These are phyloP conservation scores for Xylaria sp. DNA, from an alignment of 2,329 filamentous ascomycete species.

Conservation along the genomic window DNA sequence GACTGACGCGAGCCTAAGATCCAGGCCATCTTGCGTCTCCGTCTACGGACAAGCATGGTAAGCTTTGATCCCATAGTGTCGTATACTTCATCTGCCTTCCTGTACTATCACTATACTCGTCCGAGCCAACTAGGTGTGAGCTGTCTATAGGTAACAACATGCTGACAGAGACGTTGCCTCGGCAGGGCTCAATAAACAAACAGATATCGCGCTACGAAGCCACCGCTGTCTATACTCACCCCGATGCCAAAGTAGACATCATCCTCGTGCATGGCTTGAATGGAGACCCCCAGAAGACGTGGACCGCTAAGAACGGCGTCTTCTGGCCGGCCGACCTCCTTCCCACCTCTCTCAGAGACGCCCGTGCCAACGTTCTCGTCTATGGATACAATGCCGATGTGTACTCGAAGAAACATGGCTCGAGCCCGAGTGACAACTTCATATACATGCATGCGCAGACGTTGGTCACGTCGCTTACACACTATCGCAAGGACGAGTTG, in stretches of 20 bases:
- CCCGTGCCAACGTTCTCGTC: constrained; percentile 72
- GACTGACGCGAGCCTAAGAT: constrained; percentile 29
- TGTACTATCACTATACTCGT: constrained; percentile 7
- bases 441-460: constrained; percentile 79
- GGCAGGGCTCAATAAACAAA: constrained; percentile 61
- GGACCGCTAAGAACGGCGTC: constrained; percentile 65
- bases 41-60: constrained; percentile 41
- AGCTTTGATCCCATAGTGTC: constrained; percentile 24
- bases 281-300: constrained; percentile 72
- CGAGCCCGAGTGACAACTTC: constrained; percentile 71
- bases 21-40: constrained; percentile 37
- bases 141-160: constrained; percentile 30
- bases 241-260: constrained; percentile 70
- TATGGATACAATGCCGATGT: constrained; percentile 81
- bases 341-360: constrained; percentile 66
- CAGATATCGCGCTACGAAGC: constrained; percentile 67
- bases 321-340: constrained; percentile 79
- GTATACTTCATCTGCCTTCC: constrained; percentile 9
- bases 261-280: constrained; percentile 79
- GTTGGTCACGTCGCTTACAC: constrained; percentile 69
- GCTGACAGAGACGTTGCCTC: constrained; percentile 33
- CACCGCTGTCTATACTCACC: constrained; percentile 68
- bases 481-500: constrained; percentile 69
- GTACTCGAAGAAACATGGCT: constrained; percentile 59
- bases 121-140: constrained; percentile 6